A percentile compares a stretch with the other conserved stretches of the same genome.
Conservation (phyloP, 2,329 filamentous ascomycete species). For the Lizonia empirigonia region DNA sequence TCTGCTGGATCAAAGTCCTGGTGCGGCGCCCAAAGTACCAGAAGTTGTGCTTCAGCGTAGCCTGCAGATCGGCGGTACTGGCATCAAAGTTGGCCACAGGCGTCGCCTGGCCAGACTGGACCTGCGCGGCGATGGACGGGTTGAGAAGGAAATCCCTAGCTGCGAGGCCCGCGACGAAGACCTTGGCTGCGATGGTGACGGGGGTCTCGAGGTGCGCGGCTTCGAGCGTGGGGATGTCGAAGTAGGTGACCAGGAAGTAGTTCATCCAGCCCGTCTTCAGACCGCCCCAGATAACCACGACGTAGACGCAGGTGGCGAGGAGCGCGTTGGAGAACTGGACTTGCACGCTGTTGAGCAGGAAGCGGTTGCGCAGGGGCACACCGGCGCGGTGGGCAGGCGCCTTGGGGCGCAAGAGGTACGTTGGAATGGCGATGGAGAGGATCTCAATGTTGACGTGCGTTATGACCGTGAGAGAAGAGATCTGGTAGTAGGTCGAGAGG, state of each 20-base stretch:
- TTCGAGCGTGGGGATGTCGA: conserved; percentile 71
- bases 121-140: conserved; percentile 63
- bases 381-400: conserved; percentile 67
- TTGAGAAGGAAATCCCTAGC: conserved; percentile 79
- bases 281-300: conserved; percentile 71
- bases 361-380: conserved; percentile 50
- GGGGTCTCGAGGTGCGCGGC: conserved; percentile 68
- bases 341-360: conserved; percentile 47
- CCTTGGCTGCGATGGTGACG: conserved; percentile 54
- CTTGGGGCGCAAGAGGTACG: conserved; percentile 72
- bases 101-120: conserved; percentile 54
- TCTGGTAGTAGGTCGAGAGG: conserved; percentile 75
- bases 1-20: conserved; percentile 61
- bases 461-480: conserved; percentile 66
- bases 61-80: conserved; percentile 65
- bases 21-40: conserved; percentile 75
- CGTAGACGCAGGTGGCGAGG: conserved; percentile 75
- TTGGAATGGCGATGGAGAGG: conserved; percentile 72
- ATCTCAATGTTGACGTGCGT: conserved; percentile 71
- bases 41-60: conserved; percentile 75
- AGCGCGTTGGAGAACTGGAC: conserved; percentile 64
- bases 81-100: conserved; percentile 66
- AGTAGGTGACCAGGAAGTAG: conserved; percentile 73
- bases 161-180: conserved; percentile 73
- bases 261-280: conserved; percentile 72